phyloP scores from a whole-genome alignment of 441 rosid species.

The Gossypium trilobum region DNA sequence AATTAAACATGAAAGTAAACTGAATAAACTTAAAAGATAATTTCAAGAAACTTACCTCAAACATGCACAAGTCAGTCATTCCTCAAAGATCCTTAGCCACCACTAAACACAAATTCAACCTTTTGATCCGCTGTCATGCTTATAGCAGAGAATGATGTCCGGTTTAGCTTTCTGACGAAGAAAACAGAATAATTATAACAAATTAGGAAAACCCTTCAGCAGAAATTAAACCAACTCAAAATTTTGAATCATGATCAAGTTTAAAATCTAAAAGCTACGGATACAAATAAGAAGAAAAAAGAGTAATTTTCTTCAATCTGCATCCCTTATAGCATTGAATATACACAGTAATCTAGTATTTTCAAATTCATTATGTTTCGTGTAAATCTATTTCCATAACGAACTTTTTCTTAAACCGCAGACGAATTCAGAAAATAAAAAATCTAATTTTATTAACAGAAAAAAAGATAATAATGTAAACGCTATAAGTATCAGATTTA shows the following conservation, averaged over 20 bases:
- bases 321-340: background rate
- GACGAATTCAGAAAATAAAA: background rate
- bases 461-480: background rate
- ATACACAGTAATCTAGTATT: background rate
- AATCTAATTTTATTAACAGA: background rate
- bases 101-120: slow-evolving; percentile 36
- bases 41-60: slow-evolving; percentile 39
- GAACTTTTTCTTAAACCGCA: background rate
- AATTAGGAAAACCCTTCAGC: background rate
- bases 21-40: background rate
- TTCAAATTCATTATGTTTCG: background rate
- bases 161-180: slow-evolving; percentile 14
- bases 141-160: slow-evolving; percentile 27
- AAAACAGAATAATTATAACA: background rate
- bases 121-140: slow-evolving; percentile 36
- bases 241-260: background rate
- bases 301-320: background rate
- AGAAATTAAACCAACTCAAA: background rate
- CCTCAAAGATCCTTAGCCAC: slow-evolving; percentile 49
- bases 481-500: background rate
- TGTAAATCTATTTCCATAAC: background rate
- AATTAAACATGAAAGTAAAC: slow-evolving; percentile 3
- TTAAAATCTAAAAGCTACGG: background rate
- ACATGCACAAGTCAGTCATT: slow-evolving; percentile 63
- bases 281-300: background rate